Evolutionary conservation across 2,329 filamentous ascomycete genomes (phyloP).

Genomic region (Trichoderma sp.): DNA sequence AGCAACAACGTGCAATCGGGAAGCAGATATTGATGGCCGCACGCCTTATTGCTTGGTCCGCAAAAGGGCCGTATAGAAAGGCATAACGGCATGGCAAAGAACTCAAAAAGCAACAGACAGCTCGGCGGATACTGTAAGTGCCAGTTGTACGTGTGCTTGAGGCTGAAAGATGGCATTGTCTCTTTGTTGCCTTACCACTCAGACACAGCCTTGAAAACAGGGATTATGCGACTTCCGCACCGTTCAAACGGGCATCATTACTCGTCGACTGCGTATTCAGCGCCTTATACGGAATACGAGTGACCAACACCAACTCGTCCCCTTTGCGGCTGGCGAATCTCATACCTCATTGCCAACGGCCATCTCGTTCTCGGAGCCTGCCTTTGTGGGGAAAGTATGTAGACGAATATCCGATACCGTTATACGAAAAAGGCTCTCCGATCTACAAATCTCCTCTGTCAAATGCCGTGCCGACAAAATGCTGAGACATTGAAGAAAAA

Average conservation of each 20-base stretch:
- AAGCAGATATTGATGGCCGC: not conserved
- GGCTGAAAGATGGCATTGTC: not conserved
- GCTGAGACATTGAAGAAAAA: not conserved
- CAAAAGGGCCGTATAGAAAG: slow-evolving; percentile 11
- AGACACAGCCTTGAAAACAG: not conserved
- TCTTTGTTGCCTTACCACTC: not conserved
- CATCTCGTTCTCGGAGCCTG: not conserved
- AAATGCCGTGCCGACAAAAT: slow-evolving; percentile 2
- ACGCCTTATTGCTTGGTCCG: not conserved
- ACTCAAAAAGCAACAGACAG: not conserved
- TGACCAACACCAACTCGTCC: not conserved
- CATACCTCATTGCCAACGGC: not conserved
- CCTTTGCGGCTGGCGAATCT: not conserved
- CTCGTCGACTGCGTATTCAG: not conserved
- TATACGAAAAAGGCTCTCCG: not conserved
- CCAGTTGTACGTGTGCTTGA: not conserved
- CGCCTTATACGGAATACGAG: not conserved
- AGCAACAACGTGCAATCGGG: not conserved
- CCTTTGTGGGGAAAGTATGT: not conserved
- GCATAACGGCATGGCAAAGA: not conserved
- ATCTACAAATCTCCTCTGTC: not conserved
- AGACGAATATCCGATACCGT: not conserved
- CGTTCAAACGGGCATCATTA: not conserved
- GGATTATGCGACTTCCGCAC: not conserved
- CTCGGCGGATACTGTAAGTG: not conserved